Evolutionary conservation across 2,329 filamentous ascomycete species (phyloP).

Genomic region (Rhynchosporium agropyri): DNA sequence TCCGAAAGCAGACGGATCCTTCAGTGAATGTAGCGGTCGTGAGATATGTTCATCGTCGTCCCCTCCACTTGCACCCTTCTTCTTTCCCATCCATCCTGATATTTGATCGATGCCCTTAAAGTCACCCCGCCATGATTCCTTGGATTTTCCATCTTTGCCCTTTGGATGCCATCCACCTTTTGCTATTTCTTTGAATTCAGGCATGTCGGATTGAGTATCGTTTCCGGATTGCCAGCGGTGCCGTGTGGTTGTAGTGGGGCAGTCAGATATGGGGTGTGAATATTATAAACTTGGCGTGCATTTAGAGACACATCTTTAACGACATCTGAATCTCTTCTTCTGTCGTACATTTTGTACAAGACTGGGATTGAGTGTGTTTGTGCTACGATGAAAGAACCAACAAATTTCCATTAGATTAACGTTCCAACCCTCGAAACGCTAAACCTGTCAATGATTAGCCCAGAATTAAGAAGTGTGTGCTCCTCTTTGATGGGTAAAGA

Average conservation of each 20-base stretch:
- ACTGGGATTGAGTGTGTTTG: too few species aligned
- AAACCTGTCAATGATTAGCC: too few species aligned
- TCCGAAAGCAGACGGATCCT: constrained; percentile 66
- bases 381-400: too few species aligned
- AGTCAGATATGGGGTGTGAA: constrained; percentile 7
- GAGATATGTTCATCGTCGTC: constrained; percentile 35
- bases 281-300: background rate
- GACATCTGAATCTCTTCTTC: background rate
- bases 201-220: constrained; percentile 50
- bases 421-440: too few species aligned
- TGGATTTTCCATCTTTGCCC: constrained; percentile 51
- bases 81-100: constrained; percentile 43
- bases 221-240: constrained; percentile 11
- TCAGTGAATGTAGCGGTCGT: constrained; percentile 60
- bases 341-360: too few species aligned
- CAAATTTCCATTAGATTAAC: too few species aligned
- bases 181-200: constrained; percentile 49
- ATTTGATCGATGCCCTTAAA: constrained; percentile 44
- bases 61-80: constrained; percentile 35
- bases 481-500: too few species aligned
- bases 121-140: constrained; percentile 54
- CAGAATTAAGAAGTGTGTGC: too few species aligned
- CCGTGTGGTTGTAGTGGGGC: constrained; percentile 26
- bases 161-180: constrained; percentile 59
- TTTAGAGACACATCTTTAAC: background rate